Base-by-base conservation (phyloP, 352 stramenopile genomes). In the Globisporangium apiculatum region DNA sequence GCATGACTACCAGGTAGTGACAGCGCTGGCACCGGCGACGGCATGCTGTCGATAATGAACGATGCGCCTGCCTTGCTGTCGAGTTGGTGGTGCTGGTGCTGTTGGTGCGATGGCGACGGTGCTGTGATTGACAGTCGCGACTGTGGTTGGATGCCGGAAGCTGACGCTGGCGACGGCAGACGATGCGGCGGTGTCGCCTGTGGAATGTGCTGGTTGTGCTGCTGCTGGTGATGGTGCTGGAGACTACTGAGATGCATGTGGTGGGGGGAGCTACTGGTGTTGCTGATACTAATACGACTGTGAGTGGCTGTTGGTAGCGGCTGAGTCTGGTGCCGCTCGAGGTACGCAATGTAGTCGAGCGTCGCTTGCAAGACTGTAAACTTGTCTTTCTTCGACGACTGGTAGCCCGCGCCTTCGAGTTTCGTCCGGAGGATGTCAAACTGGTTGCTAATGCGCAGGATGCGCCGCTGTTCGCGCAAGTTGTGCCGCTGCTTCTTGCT, bases 401-500 rank as follows among this genome's bases (percentile, higher is more conserved):
- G 73, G 66, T 89, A 91, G 36, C 80, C 80, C 7, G 76, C 83
- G 6, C 49, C 68, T 53, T 93, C 83, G 18, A 93, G 79, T 57
- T 89, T 93, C 53, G 72, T 72, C 43, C 81, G 76, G 43, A 93
- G 63, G 36, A 89, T 89, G 59, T 91, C 79, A 49, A 93, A 91
- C 68, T 91, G 83, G 65, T 87, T 89, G 61, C 78, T 89, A 63
- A 93, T 90, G 58, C 83, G 79, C 56, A 91, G 60, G 59, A 93
- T 93, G 10, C 83, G 78, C 1, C 80, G 75, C 67, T 93, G 80
- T 51, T 93, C 83, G 42, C 83, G 78, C 47, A 93, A 64, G 61
- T 93, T 93, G 72, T 93, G 83, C 4, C 80, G 72, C 72, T 93
- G 83, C 57, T 93, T 93, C 71, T 90, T 89, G 68, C 76, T 89